A percentile compares a stretch with the other conserved stretches of the same genome.
phyloP scores from a whole-genome alignment of 83 land plant genomes.

The Larix sibirica region DNA sequence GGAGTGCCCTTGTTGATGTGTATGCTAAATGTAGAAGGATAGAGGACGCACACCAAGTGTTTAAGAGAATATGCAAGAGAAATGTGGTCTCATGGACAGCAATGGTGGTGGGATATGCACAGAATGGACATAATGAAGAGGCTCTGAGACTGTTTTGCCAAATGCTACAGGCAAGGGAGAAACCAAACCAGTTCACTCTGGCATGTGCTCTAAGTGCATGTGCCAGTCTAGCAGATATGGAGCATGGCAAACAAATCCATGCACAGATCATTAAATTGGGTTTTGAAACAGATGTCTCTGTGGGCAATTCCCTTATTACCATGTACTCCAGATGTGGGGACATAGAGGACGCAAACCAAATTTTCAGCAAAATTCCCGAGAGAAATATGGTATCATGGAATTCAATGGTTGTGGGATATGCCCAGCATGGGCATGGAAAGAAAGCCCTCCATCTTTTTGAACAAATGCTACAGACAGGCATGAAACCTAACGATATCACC shows the following conservation, averaged over 20 bases:
- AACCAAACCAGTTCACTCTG: slow-evolving; percentile 30
- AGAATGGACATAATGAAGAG: slow-evolving; percentile 23
- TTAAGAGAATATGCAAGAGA: slow-evolving; percentile 28
- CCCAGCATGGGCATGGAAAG: slow-evolving; percentile 34
- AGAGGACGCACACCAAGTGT: slow-evolving; percentile 29
- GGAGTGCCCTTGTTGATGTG: slow-evolving; percentile 41
- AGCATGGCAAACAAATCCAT: slow-evolving; percentile 42
- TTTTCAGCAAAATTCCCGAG: slow-evolving; percentile 34
- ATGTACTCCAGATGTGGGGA: slow-evolving; percentile 47
- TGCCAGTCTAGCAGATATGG: slow-evolving; percentile 22
- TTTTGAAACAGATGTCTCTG: slow-evolving; percentile 27
- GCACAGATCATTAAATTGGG: slow-evolving; percentile 22
- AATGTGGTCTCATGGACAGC: slow-evolving; percentile 45
- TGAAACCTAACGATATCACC: slow-evolving; percentile 30
- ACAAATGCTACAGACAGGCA: slow-evolving; percentile 31
- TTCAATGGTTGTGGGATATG: slow-evolving; percentile 31
- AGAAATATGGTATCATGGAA: slow-evolving; percentile 39
- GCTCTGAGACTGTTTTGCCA: slow-evolving; percentile 24
- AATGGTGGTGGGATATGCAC: slow-evolving; percentile 42
- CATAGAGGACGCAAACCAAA: slow-evolving; percentile 33
- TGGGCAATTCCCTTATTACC: slow-evolving; percentile 48
- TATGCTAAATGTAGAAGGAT: slow-evolving; percentile 34
- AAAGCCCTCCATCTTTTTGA: slow-evolving; percentile 45
- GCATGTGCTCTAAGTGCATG: slow-evolving; percentile 53
- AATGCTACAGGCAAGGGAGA: slow-evolving; percentile 23